Base-by-base conservation (phyloP, 306 rosid genomes). In the Glycine tomentella region DNA sequence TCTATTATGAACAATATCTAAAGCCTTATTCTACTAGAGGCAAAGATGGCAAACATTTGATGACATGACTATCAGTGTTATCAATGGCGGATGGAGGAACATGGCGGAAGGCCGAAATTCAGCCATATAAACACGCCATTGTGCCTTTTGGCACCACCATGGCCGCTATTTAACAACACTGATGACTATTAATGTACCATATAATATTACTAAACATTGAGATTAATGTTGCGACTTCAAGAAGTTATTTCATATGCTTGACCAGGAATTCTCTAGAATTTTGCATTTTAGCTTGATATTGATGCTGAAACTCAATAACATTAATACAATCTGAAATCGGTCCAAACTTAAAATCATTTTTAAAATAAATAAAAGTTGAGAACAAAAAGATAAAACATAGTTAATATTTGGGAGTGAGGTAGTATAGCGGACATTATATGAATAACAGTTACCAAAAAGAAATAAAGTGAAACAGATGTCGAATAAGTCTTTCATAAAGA, bases 401-500 rank as follows among this genome's bases (percentile, higher is more conserved):
- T 72, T 68, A 50, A 72, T 69, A 83, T 50, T 50, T 58, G 78
- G 20, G 73, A 77, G 71, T 36, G 49, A 75, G 55, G 78, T 71
- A 44, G 76, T 74, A 76, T 57, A 61, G 56, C 4, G 73, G 62
- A 50, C 33, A 74, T 38, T 67, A 79, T 74, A 81, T 9, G 61
- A 69, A 74, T 68, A 76, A 77, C 51, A 66, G 76, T 9, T 61
- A 69, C 75, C 68, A 69, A 80, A 69, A 76, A 72, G 62, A 75
- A 83, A 65, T 52, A 69, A 52, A 58, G 75, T 80, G 81, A 87
- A 83, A 83, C 78, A 81, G 78, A 84, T 57, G 68, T 69, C 50
- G 69, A 73, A 75, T 70, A 83, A 58, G 82, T 85, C 77, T 15
- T 57, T 71, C 59, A 84, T 87, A 91, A 16, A 66, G 72, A 86